Evolutionary conservation across 108 stramenopile species (phyloP).

Genomic region (Schizochytrium sp.): DNA sequence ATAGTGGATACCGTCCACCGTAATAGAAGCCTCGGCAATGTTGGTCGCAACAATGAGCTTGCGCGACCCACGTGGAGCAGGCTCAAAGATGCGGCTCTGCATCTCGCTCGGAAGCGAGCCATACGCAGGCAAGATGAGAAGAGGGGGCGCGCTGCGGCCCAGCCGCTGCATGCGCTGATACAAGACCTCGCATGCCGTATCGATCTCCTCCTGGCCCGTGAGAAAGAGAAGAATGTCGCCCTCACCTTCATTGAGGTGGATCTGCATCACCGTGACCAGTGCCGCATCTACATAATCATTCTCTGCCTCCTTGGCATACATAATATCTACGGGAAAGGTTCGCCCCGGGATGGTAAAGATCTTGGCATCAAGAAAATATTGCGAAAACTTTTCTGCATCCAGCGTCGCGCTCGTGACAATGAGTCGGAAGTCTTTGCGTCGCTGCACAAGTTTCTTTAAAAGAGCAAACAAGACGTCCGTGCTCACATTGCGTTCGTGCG

Average conservation of each 20-base stretch:
- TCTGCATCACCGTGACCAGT: constrained; percentile 94
- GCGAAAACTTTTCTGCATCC: constrained; percentile 93
- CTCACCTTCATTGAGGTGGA: constrained; percentile 88
- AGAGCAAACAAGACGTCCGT: constrained; percentile 96
- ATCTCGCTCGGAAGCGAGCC: constrained; percentile 92
- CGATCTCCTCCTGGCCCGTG: constrained; percentile 98
- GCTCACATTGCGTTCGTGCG: constrained; percentile 96
- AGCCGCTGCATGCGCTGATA: constrained; percentile 91
- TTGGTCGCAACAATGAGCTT: constrained; percentile 96
- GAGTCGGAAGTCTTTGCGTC: constrained; percentile 79
- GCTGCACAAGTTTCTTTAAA: constrained; percentile 76
- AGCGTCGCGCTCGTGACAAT: constrained; percentile 92
- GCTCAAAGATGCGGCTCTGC: constrained; percentile 97
- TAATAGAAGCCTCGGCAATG: constrained; percentile 96
- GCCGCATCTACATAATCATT: constrained; percentile 90
- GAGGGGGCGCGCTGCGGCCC: constrained; percentile 85
- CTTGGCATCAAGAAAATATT: constrained; percentile 87
- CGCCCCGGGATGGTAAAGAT: constrained; percentile 96
- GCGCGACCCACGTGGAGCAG: constrained; percentile 80
- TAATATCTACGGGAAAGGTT: constrained; percentile 89
- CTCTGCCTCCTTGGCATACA: constrained; percentile 95
- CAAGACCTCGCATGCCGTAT: constrained; percentile 91
- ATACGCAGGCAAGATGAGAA: constrained; percentile 93
- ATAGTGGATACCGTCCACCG: constrained; percentile 98
- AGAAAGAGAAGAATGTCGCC: constrained; percentile 92